Evolutionary conservation across 2,329 filamentous ascomycete species (phyloP), one percentile per base, ranked within the genome.

Genomic region (Fusarium siculi): DNA sequence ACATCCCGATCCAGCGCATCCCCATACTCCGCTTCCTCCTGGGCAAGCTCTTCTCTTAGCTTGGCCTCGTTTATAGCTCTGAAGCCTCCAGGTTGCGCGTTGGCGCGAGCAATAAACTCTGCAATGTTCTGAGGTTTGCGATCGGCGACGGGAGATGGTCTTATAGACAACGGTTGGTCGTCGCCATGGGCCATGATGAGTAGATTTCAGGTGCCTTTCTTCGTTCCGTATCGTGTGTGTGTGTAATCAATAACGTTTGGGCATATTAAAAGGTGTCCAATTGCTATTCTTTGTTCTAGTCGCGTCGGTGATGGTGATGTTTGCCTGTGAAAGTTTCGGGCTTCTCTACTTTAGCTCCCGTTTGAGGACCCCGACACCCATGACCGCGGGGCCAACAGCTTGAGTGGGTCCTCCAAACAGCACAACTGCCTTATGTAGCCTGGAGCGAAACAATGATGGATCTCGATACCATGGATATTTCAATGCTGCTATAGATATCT

Each of bases 31-130:
- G 67, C 72, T 12, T 74, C 70, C 25, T 82, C 85, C 81, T 32
- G 84, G 81, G 46, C 85, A 57, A 96, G 91, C 77, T 96, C 92
- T 40, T 91, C 88, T 55, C 87, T 88, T 42, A 98, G 84, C 47
- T 90, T 88, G 56, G 90, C 87, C 81, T 97, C 93, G 55, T 91
- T 93, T 72, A 98, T 87, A 75, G 91, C 87, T 66, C 94, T 92
- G 80, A 98, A 97, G 30, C 94, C 93, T 19, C 93, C 94, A 2
- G 82, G 77, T 68, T 93, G 91, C 77, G 97, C 91, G 75, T 95
- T 93, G 78, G 97, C 92, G 74, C 95, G 94, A 65, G 88, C 85
- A 74, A 98, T 94, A 75, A 96, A 92, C 52, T 92, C 88, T 63
- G 89, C 86, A n/a, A 98, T 86, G 52, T 87, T 88, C 79, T 88